These are phyloP conservation scores for Populus hybrid DNA, from an alignment of 441 rosid genomes.

Conservation along the genomic window DNA sequence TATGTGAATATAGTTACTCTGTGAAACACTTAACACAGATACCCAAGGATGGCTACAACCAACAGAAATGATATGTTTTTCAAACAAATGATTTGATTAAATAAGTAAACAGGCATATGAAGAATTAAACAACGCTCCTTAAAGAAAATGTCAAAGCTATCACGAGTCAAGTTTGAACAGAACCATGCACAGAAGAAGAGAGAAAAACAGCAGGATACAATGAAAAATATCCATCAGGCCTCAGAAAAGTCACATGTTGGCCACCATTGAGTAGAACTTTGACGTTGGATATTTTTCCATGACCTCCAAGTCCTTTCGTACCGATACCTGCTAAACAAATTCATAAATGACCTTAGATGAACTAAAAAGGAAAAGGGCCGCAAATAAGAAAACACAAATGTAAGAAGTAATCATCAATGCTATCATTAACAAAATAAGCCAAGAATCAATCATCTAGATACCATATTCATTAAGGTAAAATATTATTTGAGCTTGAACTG, in stretches of 20 bases:
- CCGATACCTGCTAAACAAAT: conserved; percentile 44
- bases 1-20: not conserved
- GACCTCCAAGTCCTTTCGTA: conserved; percentile 47
- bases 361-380: not conserved
- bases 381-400: not conserved
- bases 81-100: not conserved
- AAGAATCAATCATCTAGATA: conserved; percentile 5
- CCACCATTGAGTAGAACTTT: conserved; percentile 93
- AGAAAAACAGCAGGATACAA: conserved; percentile 57
- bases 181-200: conserved; percentile 4
- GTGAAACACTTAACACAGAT: not conserved
- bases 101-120: not conserved
- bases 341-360: conserved; percentile 14
- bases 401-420: conserved; percentile 6
- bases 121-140: not conserved
- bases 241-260: conserved; percentile 63
- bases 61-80: not conserved
- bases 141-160: not conserved
- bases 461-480: not conserved
- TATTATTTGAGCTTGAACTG: not conserved
- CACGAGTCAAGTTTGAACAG: not conserved
- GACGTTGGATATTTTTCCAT: conserved; percentile 66
- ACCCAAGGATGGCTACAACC: not conserved
- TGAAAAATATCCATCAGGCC: conserved; percentile 97
- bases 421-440: not conserved